These are phyloP conservation scores for Ganoderma boninense DNA, from an alignment of 1,284 basidiomycete species.

Conservation along the genomic window DNA sequence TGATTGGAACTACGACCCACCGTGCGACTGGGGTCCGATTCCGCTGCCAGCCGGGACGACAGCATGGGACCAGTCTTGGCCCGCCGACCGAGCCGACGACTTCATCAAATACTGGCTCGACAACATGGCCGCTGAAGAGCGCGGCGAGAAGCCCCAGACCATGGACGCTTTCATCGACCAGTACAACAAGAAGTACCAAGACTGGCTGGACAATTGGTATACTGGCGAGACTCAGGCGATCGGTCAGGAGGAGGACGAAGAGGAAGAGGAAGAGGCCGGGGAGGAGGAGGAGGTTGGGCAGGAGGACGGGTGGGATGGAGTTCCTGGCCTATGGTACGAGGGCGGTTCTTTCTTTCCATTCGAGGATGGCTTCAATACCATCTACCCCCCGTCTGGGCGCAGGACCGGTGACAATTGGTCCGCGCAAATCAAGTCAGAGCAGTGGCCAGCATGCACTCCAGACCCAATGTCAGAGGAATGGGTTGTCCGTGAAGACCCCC, in stretches of 20 bases:
- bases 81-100: constrained; percentile 47
- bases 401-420: neutral
- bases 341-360: constrained; percentile 24
- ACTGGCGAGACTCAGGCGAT: constrained; percentile 9
- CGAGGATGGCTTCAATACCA: constrained; percentile 9
- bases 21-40: constrained; percentile 35
- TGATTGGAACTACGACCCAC: constrained; percentile 15
- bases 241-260: constrained; percentile 13
- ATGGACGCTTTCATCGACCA: constrained; percentile 60
- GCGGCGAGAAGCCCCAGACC: constrained; percentile 54
- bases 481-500: neutral
- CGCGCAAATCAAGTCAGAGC: neutral
- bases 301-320: constrained; percentile 17
- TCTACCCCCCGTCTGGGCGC: neutral
- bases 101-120: constrained; percentile 61
- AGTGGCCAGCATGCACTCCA: neutral
- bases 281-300: constrained; percentile 15
- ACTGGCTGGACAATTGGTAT: constrained; percentile 36
- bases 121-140: constrained; percentile 59
- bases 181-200: constrained; percentile 25
- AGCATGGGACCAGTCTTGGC: constrained; percentile 59
- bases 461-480: neutral
- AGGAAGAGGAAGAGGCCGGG: constrained; percentile 4
- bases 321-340: constrained; percentile 16
- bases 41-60: constrained; percentile 49